Conservation (phyloP, 106 monocot species). For the Apostasia ramifera region DNA sequence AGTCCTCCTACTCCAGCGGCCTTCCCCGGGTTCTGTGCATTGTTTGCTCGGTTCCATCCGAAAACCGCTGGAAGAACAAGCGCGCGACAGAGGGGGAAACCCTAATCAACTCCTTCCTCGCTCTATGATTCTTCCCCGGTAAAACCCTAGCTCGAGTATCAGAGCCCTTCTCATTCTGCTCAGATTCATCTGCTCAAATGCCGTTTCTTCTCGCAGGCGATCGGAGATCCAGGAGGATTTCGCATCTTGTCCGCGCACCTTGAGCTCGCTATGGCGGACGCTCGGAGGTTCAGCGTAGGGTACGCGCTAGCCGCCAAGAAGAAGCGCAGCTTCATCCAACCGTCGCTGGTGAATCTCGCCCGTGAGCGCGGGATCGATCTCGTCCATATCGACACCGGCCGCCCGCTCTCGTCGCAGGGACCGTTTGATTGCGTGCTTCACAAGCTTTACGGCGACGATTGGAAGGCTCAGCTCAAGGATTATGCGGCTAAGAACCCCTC, state of each 20-base stretch:
- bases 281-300: slow-evolving; percentile 14
- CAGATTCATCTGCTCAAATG: neutral
- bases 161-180: too few relatives aligned
- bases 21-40: too few relatives aligned
- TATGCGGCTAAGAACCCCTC: slow-evolving; percentile 22
- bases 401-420: slow-evolving; percentile 30
- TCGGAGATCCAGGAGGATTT: slow-evolving; percentile 3
- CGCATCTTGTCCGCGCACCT: neutral
- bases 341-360: slow-evolving; percentile 38
- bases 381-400: slow-evolving; percentile 39
- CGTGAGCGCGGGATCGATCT: slow-evolving; percentile 37
- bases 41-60: too few relatives aligned
- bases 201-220: slow-evolving; percentile 1
- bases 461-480: slow-evolving; percentile 32
- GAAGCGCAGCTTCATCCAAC: slow-evolving; percentile 35
- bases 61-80: too few relatives aligned
- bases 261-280: neutral
- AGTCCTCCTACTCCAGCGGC: too few relatives aligned
- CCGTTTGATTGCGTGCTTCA: slow-evolving; percentile 47
- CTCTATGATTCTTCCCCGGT: too few relatives aligned
- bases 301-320: slow-evolving; percentile 56
- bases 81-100: too few relatives aligned
- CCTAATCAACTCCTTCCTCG: too few relatives aligned
- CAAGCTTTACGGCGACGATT: slow-evolving; percentile 36
- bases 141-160: too few relatives aligned